Conservation (phyloP, 2,329 filamentous ascomycete genomes). For the Microdochium bolleyi region DNA sequence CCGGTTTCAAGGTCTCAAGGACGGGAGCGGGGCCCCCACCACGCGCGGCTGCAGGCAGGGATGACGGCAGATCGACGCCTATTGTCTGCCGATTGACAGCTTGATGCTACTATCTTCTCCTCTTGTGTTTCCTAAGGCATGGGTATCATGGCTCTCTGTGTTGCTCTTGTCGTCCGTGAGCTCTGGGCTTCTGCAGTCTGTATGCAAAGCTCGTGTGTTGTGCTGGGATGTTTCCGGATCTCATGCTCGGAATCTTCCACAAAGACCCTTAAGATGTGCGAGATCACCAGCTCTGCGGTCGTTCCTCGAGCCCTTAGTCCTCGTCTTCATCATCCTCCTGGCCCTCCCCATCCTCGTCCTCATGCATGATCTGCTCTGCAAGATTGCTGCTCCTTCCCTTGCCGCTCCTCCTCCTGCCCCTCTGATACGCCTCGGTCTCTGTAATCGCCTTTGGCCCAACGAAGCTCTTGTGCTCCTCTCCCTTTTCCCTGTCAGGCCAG, state of each 20-base stretch:
- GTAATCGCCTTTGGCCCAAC: slow-evolving; percentile 52
- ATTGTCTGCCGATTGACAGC: no score
- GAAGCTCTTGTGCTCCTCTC: slow-evolving; percentile 24
- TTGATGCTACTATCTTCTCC: no score
- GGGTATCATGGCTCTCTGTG: no score
- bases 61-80: not conserved
- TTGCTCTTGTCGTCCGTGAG: not conserved
- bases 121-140: no score
- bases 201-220: no score
- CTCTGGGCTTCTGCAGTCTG: no score
- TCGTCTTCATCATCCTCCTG: slow-evolving; percentile 12
- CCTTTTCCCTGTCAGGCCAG: slow-evolving; percentile 31
- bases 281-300: not conserved
- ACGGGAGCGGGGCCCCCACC: not conserved
- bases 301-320: slow-evolving; percentile 17
- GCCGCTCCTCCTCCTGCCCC: slow-evolving; percentile 28
- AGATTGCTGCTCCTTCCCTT: slow-evolving; percentile 21
- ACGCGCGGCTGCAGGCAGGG: not conserved
- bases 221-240: no score
- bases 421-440: slow-evolving; percentile 39
- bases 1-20: not conserved
- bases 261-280: no score
- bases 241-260: no score
- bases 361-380: slow-evolving; percentile 22
- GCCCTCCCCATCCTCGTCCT: slow-evolving; percentile 17